These are phyloP conservation scores for Fusarium anthophilum DNA, from an alignment of 2,329 filamentous ascomycete genomes.

Conservation along the genomic window DNA sequence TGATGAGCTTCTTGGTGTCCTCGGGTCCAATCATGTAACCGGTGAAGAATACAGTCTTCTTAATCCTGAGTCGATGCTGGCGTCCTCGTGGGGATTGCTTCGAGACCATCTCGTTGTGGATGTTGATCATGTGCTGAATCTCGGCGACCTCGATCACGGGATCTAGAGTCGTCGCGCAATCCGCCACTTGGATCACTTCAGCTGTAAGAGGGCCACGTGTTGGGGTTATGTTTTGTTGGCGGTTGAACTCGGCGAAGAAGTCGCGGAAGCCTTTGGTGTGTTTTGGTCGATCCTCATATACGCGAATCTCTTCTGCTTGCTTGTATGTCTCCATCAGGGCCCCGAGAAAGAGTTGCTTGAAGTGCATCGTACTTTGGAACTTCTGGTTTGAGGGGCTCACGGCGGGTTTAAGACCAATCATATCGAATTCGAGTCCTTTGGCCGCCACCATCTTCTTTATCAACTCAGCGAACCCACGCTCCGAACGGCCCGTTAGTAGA, in stretches of 20 bases:
- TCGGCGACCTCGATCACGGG: constrained; percentile 83
- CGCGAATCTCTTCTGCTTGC: constrained; percentile 81
- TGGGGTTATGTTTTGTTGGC: constrained; percentile 56
- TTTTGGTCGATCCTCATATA: constrained; percentile 73
- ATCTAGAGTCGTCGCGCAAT: constrained; percentile 77
- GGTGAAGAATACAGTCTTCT: constrained; percentile 90
- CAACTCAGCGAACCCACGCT: constrained; percentile 79
- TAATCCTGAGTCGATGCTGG: constrained; percentile 71
- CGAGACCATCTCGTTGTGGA: constrained; percentile 73
- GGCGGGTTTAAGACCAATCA: constrained; percentile 86
- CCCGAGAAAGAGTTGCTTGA: constrained; percentile 88
- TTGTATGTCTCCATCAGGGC: constrained; percentile 87
- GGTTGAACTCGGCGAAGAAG: constrained; percentile 84
- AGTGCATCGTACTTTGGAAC: constrained; percentile 85
- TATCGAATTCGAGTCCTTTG: constrained; percentile 85
- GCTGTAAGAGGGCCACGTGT: constrained; percentile 73
- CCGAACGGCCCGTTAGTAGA: constrained; percentile 85
- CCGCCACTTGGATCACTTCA: constrained; percentile 87
- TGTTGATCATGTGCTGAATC: constrained; percentile 88
- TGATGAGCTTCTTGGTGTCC: constrained; percentile 77
- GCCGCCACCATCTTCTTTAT: constrained; percentile 82
- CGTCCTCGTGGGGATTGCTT: constrained; percentile 48
- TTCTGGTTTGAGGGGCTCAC: constrained; percentile 81
- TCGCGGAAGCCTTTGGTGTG: constrained; percentile 85
- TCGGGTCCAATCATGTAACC: constrained; percentile 82